Base-by-base conservation (phyloP, 306 rosid genomes). In the Cucurbita pepo region DNA sequence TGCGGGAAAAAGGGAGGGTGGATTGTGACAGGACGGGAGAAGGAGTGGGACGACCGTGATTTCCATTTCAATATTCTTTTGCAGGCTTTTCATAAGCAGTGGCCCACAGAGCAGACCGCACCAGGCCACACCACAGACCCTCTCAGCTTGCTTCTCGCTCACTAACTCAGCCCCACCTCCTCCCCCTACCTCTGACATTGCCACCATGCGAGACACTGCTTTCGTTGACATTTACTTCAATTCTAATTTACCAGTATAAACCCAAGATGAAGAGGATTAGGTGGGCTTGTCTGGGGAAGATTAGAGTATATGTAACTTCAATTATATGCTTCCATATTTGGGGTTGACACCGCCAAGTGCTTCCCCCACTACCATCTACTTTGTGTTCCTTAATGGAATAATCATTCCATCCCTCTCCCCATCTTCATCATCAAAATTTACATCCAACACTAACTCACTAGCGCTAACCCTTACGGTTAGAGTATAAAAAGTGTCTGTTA, bases 61-160 rank as follows among this genome's bases (percentile, higher is more conserved):
- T 92, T 86, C 88, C 88, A 88, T 82, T 85, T 88, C 90, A 65
- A 86, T 86, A 85, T 92, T 86, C 96, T 82, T 75, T 90, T 83
- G 91, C 96, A 91, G 96, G 90, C 86, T 89, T 81, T 83, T 69
- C 85, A 78, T 81, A 44, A 64, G 34, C 72, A 53, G 79, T 83
- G 87, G 86, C 83, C 89, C 90, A 1, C 34, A 30, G 34, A 30
- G 3, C 34, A 30, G 34, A 30, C 3, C 34, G 3, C 3, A 30
- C 34, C 34, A 30, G 34, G 3, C 34, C 34, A 30, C 34, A 30
- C 84, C 80, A 38, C 5, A 36, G 25, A 25, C 25, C 25, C 8
- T 19, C 47, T 34, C 77, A 76, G 83, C 77, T 76, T 75, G 82
- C 82, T 74, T 87, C 79, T 85, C 72, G 78, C 80, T 51, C 61